Conservation (phyloP, 1,284 basidiomycete species). For the Ustilago tritici region DNA sequence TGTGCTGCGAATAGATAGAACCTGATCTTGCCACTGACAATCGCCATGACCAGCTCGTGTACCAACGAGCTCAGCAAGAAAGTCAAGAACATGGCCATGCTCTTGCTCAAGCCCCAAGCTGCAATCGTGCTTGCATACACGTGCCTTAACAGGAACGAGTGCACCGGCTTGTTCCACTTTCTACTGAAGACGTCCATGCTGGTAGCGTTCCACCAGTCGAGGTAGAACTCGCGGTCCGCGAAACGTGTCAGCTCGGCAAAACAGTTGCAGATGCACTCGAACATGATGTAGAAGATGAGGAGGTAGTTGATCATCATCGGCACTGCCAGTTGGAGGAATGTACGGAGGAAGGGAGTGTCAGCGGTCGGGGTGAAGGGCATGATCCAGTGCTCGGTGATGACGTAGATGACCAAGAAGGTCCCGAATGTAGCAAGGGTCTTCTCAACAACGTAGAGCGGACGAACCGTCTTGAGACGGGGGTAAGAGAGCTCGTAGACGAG, state of each 20-base stretch:
- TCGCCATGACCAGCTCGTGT: slow-evolving; percentile 95
- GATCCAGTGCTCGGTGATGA: slow-evolving; percentile 93
- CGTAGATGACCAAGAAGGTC: slow-evolving; percentile 85
- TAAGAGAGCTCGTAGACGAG: slow-evolving; percentile 97
- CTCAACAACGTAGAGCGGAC: slow-evolving; percentile 91
- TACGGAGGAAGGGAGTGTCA: slow-evolving; percentile 62
- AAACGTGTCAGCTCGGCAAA: slow-evolving; percentile 85
- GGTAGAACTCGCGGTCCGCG: slow-evolving; percentile 95
- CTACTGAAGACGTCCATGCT: slow-evolving; percentile 89
- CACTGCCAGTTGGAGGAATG: slow-evolving; percentile 84
- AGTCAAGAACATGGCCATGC: slow-evolving; percentile 87
- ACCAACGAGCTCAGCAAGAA: slow-evolving; percentile 77
- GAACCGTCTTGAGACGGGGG: slow-evolving; percentile 85
- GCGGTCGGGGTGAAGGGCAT: slow-evolving; percentile 72
- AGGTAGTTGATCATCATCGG: slow-evolving; percentile 84
- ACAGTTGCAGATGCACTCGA: slow-evolving; percentile 87
- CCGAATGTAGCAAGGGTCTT: slow-evolving; percentile 95
- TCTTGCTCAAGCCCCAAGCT: slow-evolving; percentile 80
- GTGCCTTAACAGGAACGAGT: slow-evolving; percentile 91
- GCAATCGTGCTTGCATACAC: slow-evolving; percentile 88
- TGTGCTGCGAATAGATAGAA: slow-evolving; percentile 71
- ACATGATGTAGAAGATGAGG: slow-evolving; percentile 70
- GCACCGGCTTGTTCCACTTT: slow-evolving; percentile 74
- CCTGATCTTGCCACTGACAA: slow-evolving; percentile 69
- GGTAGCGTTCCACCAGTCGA: slow-evolving; percentile 97